phyloP scores from a whole-genome alignment of 2,329 filamentous ascomycete species.

The Penicillium sp. region DNA sequence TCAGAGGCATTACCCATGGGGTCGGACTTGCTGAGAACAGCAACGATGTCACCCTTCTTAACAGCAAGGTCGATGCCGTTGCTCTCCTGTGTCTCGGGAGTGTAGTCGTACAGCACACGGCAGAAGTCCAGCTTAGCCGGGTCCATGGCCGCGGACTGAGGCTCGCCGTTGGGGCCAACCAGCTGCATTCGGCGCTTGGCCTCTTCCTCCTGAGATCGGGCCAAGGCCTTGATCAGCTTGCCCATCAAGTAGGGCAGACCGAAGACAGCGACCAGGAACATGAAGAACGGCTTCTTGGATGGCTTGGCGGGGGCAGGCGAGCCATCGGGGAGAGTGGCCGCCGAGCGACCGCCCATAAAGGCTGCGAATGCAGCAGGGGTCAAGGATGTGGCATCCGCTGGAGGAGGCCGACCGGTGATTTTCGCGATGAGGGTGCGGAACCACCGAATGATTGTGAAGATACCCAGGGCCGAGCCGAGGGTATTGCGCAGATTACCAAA shows the following conservation, averaged over 20 bases:
- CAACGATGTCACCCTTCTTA: conserved; percentile 93
- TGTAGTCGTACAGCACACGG: conserved; percentile 91
- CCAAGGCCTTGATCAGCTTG: conserved; percentile 86
- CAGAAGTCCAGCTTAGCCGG: conserved; percentile 95
- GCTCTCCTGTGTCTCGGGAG: conserved; percentile 66
- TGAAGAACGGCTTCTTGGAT: conserved; percentile 91
- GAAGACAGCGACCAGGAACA: conserved; percentile 93
- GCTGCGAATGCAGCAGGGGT: conserved; percentile 89
- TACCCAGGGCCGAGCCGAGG: conserved; percentile 87
- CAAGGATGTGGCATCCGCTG: conserved; percentile 81
- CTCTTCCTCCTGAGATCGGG: conserved; percentile 82
- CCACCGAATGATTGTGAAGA: conserved; percentile 96
- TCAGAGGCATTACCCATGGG: conserved; percentile 89
- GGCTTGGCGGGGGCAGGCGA: conserved; percentile 68
- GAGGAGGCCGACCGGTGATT: conserved; percentile 85
- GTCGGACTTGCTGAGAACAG: conserved; percentile 88
- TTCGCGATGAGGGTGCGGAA: conserved; percentile 88
- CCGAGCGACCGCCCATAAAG: conserved; percentile 70
- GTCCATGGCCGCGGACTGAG: conserved; percentile 62
- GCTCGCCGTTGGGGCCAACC: conserved; percentile 53
- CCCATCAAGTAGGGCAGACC: conserved; percentile 96
- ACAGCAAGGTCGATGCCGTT: conserved; percentile 84
- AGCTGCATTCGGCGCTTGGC: conserved; percentile 53
- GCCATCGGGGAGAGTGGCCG: conserved; percentile 63
- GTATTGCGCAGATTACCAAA: conserved; percentile 92